Base-by-base conservation (phyloP, 2,329 filamentous ascomycete species). In the Botrytis cinerea region DNA sequence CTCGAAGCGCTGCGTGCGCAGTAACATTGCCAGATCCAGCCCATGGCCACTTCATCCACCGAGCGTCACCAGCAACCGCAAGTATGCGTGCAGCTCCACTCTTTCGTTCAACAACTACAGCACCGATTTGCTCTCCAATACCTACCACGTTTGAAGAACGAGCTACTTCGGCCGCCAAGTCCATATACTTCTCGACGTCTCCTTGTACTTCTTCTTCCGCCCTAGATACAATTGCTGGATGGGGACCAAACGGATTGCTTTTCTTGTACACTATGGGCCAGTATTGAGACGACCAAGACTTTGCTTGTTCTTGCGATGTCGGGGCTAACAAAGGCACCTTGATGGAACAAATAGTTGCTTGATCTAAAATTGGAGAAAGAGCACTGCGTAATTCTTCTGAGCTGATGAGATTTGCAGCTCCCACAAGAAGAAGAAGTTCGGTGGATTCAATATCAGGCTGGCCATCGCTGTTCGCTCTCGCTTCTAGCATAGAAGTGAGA, bases 241-340 rank as follows among this genome's bases (percentile, higher is more conserved):
- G 93, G 28, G 93, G 93, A 6, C 93, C 93, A 74, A 95, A 92
- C 2, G 93, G 93, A 80, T 96, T 96, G 77, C 92, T 95, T 84
- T 94, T 94, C 76, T 93, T 91, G 83, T 96, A 97, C 67, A 95
- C 89, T 1, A 91, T 92, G 20, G 93, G 93, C 93, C 93, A 97
- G 81, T 93, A 95, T 77, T 91, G 87, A 48, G 88, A 85, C 40
- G 90, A 91, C 93, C 93, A 96, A 80, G 89, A 84, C 40, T 88
- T 88, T 14, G 93, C 92, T 81, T 95, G 92, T 57, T 91, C 86
- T 77, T 91, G 88, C 5, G 92, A 95, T 8, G 91, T 94, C 2
- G 93, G 93, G 38, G 93, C 87, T 62, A 93, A 84, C 40, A 91
- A 84, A 10, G 93, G 93, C 20, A 96, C 91, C 0, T 89, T 87